phyloP scores from a whole-genome alignment of 2,329 filamentous ascomycete genomes.

The Tolypocladium inflatum region DNA sequence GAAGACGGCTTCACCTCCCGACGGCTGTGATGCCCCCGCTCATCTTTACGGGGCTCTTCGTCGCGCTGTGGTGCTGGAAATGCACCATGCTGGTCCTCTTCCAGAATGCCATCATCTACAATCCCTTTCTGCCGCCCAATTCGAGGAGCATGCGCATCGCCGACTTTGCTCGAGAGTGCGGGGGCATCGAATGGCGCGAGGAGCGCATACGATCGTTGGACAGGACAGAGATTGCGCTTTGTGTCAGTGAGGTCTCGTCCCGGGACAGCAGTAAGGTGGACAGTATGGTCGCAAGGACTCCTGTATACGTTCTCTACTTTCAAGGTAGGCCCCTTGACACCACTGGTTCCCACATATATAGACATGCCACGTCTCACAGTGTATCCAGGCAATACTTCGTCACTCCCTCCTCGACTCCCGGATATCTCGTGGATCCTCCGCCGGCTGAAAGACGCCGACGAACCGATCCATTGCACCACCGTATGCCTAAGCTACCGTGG shows the following conservation, averaged over 20 bases:
- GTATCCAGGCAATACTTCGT: conserved; percentile 47
- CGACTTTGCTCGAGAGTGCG: conserved; percentile 51
- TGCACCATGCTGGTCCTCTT: conserved; percentile 68
- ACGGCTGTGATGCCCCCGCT: conserved; percentile 52
- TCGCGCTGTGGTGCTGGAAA: conserved; percentile 56
- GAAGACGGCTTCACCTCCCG: conserved; percentile 18
- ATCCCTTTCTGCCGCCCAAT: conserved; percentile 65
- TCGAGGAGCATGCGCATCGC: conserved; percentile 56
- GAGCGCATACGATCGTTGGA: conserved; percentile 51
- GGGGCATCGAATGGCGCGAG: conserved; percentile 58
- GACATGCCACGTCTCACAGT: not conserved
- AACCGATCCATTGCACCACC: conserved; percentile 33
- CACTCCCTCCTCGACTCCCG: conserved; percentile 45
- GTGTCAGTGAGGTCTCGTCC: conserved; percentile 34
- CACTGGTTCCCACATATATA: conserved; percentile 5
- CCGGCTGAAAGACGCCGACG: conserved; percentile 28
- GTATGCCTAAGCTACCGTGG: conserved; percentile 57
- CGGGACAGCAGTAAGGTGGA: not conserved
- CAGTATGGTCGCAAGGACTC: conserved; percentile 8
- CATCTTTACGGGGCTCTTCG: conserved; percentile 55
- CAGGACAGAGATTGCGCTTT: conserved; percentile 54
- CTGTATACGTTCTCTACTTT: conserved; percentile 47
- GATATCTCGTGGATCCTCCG: conserved; percentile 44
- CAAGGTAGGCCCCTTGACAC: conserved; percentile 31
- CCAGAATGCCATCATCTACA: conserved; percentile 77